Percentiles rank a stretch among this genome's conserved stretches.
These are phyloP conservation scores for Arachnomyces sp. DNA, from an alignment of 2,329 filamentous ascomycete species.

Conservation along the genomic window DNA sequence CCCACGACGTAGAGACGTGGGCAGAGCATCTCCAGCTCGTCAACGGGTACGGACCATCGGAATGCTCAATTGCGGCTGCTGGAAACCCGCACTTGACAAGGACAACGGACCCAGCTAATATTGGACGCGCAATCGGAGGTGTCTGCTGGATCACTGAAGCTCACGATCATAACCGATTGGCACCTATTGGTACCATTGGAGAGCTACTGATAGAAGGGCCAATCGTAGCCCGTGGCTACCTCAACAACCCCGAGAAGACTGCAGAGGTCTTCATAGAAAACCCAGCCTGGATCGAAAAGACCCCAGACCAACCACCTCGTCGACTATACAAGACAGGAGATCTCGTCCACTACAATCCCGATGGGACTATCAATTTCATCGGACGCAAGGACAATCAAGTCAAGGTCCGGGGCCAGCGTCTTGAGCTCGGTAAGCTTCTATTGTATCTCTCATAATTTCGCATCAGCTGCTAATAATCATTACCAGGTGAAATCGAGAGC, in stretches of 20 bases:
- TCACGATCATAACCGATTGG: constrained; percentile 11
- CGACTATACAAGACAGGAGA: constrained; percentile 16
- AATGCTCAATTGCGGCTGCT: constrained; percentile 2
- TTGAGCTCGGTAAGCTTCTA: constrained; percentile 47
- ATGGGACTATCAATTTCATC: neutral
- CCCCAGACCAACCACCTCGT: neutral
- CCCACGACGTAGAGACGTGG: constrained; percentile 39
- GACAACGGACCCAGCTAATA: constrained; percentile 6
- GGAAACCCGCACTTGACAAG: neutral
- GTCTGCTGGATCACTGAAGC: constrained; percentile 19
- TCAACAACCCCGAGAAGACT: constrained; percentile 18
- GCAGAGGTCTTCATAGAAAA: constrained; percentile 13
- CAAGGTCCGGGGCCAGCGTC: constrained; percentile 54
- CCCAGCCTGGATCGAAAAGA: constrained; percentile 13
- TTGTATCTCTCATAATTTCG: constrained; percentile 19
- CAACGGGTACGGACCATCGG: constrained; percentile 8
- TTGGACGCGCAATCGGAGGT: constrained; percentile 9
- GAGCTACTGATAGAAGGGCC: constrained; percentile 36
- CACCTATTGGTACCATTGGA: constrained; percentile 31
- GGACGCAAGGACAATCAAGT: constrained; percentile 35
- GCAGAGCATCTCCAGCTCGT: constrained; percentile 16
- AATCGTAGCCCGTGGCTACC: constrained; percentile 29
- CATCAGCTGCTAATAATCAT: too few species aligned
- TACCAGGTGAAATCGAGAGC: constrained; percentile 44
- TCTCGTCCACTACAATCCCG: neutral